Conservation (phyloP, 768 basidiomycete genomes). For the Myochromella boudieri region DNA sequence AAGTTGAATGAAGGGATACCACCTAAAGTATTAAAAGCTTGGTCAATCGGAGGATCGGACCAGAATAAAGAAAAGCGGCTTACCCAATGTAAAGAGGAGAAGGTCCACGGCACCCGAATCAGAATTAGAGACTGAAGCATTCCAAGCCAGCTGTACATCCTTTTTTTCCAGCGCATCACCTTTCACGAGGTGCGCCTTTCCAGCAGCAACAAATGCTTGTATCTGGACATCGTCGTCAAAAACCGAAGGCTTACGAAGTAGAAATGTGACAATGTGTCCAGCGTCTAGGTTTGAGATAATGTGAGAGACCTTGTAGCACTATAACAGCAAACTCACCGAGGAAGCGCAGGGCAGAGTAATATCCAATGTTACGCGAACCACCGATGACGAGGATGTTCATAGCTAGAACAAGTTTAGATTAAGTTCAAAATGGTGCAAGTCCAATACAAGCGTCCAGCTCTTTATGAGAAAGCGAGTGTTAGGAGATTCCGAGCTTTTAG, state of each 20-base stretch:
- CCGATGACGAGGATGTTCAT: constrained; percentile 46
- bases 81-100: constrained; percentile 63
- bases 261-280: constrained; percentile 63
- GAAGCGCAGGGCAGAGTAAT: constrained; percentile 44
- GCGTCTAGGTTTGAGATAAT: no score
- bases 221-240: constrained; percentile 57
- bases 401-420: not conserved
- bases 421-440: no score
- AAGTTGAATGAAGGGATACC: constrained; percentile 45
- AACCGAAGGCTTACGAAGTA: constrained; percentile 50
- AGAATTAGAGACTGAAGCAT: constrained; percentile 33
- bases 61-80: constrained; percentile 12
- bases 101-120: constrained; percentile 41
- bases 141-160: constrained; percentile 57
- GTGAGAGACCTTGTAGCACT: no score
- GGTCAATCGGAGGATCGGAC: not conserved
- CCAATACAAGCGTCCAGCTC: no score
- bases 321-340: constrained; percentile 37
- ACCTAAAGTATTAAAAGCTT: constrained; percentile 29
- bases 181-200: constrained; percentile 52
- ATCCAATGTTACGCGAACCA: constrained; percentile 56
- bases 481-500: no score
- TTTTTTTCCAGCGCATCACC: constrained; percentile 59
- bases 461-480: no score
- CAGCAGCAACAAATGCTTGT: constrained; percentile 46